A percentile compares a stretch with the other conserved stretches of the same genome.
Conservation (phyloP, 2,329 filamentous ascomycete genomes). For the Didymella sp. region DNA sequence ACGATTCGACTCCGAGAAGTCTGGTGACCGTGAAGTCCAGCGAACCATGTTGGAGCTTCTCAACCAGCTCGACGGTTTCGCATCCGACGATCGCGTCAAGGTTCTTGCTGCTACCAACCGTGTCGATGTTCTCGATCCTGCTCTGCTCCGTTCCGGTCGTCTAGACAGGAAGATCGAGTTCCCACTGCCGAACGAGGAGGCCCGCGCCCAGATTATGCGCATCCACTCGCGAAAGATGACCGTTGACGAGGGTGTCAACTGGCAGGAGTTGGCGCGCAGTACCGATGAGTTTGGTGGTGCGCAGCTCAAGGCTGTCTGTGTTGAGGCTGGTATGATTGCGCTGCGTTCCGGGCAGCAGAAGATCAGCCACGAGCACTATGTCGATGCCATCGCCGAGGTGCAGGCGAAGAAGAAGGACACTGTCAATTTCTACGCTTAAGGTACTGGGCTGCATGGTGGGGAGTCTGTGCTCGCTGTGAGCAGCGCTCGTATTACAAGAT, state of each 20-base stretch:
- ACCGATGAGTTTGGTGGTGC: conserved; percentile 98
- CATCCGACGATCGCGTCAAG: conserved; percentile 95
- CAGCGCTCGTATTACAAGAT: conserved; percentile 46
- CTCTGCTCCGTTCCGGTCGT: conserved; percentile 87
- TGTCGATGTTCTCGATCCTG: conserved; percentile 91
- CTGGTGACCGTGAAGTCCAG: conserved; percentile 96
- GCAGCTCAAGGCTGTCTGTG: conserved; percentile 97
- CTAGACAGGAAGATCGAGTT: conserved; percentile 98
- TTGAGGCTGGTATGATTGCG: conserved; percentile 99
- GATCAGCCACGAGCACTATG: conserved; percentile 97
- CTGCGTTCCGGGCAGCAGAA: conserved; percentile 92
- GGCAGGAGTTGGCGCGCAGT: conserved; percentile 91
- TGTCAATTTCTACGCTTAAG: conserved; percentile 54
- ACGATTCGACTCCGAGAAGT: conserved; percentile 98
- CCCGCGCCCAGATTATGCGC: conserved; percentile 92
- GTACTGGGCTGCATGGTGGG: conserved; percentile 21
- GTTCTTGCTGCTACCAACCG: conserved; percentile 94
- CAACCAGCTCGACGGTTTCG: conserved; percentile 98
- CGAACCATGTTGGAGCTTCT: conserved; percentile 98
- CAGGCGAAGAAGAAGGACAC: conserved; percentile 89
- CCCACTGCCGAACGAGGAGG: conserved; percentile 96
- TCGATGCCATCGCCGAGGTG: conserved; percentile 96
- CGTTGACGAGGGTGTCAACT: conserved; percentile 91
- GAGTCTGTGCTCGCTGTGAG: conserved; percentile 33
- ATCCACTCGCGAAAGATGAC: conserved; percentile 99